Percentiles rank a stretch among this genome's conserved stretches.
Evolutionary conservation across 2,329 filamentous ascomycete species (phyloP).

Genomic region (Penicillium sp.): DNA sequence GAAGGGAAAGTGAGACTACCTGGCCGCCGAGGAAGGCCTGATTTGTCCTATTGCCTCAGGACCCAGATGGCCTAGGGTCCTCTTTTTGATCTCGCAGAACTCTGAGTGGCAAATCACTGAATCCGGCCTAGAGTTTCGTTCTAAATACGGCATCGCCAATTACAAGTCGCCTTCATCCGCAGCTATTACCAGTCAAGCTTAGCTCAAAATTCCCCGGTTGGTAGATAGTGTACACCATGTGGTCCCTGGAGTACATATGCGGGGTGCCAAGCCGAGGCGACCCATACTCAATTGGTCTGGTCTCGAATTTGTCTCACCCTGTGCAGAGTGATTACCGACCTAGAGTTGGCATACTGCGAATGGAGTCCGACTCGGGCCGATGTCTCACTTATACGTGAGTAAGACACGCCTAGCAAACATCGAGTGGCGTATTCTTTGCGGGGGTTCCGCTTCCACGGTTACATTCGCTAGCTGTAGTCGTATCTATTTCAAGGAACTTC

Average conservation of each 20-base stretch:
- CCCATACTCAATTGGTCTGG: conserved; percentile 6
- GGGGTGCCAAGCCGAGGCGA: conserved; percentile 6
- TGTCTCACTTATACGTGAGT: conserved; percentile 11
- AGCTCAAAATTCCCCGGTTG: neutral
- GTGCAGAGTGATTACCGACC: neutral
- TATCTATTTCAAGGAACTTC: conserved; percentile 4
- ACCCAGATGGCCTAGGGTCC: neutral
- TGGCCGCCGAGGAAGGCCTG: neutral
- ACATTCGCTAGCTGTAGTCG: conserved; percentile 8
- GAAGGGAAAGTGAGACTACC: neutral
- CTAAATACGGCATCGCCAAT: neutral
- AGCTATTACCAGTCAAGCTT: neutral
- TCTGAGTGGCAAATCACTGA: neutral
- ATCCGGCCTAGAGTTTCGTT: neutral
- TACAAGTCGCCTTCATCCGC: neutral
- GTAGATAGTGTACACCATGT: neutral
- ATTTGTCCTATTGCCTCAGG: neutral
- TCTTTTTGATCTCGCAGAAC: neutral
- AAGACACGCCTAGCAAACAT: conserved; percentile 4
- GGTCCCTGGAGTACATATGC: conserved; percentile 5
- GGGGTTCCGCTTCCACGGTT: conserved; percentile 3
- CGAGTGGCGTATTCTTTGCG: neutral
- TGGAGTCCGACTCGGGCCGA: conserved; percentile 2
- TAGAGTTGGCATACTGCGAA: neutral
- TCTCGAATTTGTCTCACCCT: conserved; percentile 13